A percentile compares a stretch with the other conserved stretches of the same genome.
phyloP scores from a whole-genome alignment of 2,329 filamentous ascomycete species.

The Penicillium thymicola region DNA sequence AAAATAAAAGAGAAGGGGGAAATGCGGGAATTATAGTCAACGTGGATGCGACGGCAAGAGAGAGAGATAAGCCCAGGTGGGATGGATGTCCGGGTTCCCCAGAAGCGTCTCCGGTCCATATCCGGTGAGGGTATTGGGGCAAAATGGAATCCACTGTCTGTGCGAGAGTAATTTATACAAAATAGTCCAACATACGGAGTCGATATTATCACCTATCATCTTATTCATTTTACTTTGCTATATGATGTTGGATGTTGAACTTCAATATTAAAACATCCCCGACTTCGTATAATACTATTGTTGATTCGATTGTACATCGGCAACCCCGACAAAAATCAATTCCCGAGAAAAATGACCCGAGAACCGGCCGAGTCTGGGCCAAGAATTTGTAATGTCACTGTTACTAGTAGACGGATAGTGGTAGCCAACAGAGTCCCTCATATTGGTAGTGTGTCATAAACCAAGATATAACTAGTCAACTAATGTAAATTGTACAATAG shows the following conservation, averaged over 20 bases:
- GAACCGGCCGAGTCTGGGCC: background rate
- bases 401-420: background rate
- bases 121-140: slow-evolving; percentile 17
- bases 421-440: background rate
- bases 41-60: slow-evolving; percentile 11
- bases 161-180: background rate
- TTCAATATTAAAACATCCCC: no score
- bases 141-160: slow-evolving; percentile 3
- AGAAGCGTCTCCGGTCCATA: slow-evolving; percentile 14
- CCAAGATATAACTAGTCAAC: no score
- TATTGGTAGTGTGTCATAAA: background rate
- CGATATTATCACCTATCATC: no score
- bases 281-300: no score
- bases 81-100: slow-evolving; percentile 1
- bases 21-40: slow-evolving; percentile 1
- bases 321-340: background rate
- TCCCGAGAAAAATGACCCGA: background rate
- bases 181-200: no score
- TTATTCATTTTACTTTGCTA: no score
- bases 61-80: slow-evolving; percentile 6
- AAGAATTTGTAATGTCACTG: background rate
- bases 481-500: no score
- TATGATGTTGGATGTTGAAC: no score
- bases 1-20: background rate
- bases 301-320: background rate